phyloP scores from a whole-genome alignment of 306 rosid genomes.

The Erythrophleum fordii region DNA sequence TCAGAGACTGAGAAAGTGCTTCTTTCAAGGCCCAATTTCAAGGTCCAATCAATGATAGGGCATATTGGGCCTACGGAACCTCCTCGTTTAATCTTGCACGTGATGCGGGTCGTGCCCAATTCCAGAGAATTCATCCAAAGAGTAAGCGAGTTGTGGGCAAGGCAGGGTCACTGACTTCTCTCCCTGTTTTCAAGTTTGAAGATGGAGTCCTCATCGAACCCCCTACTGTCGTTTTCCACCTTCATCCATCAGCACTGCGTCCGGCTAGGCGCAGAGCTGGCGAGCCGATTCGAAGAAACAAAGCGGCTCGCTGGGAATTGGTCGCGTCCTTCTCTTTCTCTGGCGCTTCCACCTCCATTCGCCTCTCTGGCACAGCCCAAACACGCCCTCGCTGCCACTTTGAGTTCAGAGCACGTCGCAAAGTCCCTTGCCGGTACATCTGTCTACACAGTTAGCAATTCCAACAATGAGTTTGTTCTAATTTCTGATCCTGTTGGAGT shows the following conservation, averaged over 20 bases:
- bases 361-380: constrained; percentile 52
- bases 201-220: constrained; percentile 67
- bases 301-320: constrained; percentile 56
- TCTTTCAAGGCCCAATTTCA: background rate
- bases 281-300: constrained; percentile 62
- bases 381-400: constrained; percentile 70
- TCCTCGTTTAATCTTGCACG: background rate
- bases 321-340: constrained; percentile 33
- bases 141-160: background rate
- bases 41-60: background rate
- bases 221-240: constrained; percentile 68
- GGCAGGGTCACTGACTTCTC: background rate
- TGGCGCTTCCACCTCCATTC: constrained; percentile 45
- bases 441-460: constrained; percentile 88
- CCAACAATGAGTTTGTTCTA: constrained; percentile 93
- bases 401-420: constrained; percentile 70
- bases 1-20: too few relatives aligned
- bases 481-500: constrained; percentile 76
- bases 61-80: background rate
- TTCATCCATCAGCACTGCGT: constrained; percentile 74
- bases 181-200: background rate
- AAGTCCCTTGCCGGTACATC: constrained; percentile 82
- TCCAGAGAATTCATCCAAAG: background rate
- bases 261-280: constrained; percentile 64
- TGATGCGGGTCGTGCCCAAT: background rate